Percentiles rank a stretch among this genome's conserved stretches.
These are phyloP conservation scores for Phlyctochytrium bullatum DNA, from an alignment of 192 early-diverging fungal species.

Conservation along the genomic window DNA sequence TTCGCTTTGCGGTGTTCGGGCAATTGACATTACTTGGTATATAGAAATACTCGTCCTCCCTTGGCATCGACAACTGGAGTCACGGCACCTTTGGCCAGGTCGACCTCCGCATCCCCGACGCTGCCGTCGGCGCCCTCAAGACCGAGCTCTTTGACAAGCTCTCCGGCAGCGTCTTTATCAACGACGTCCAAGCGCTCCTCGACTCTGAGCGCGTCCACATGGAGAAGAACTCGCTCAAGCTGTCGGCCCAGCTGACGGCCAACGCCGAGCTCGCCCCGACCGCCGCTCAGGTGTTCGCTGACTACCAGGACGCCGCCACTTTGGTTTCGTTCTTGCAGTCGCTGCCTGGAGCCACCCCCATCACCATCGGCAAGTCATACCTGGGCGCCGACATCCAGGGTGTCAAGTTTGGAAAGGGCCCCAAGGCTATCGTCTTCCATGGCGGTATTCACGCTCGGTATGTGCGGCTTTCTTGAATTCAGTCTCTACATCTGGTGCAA, in stretches of 20 bases:
- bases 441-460: conserved; percentile 60
- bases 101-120: not conserved
- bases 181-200: conserved; percentile 45
- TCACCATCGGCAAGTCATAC: conserved; percentile 36
- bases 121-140: not conserved
- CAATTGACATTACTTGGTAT: no score
- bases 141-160: not conserved
- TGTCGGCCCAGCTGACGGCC: not conserved
- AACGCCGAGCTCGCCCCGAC: not conserved
- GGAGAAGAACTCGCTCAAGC: conserved; percentile 15
- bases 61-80: not conserved
- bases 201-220: conserved; percentile 37
- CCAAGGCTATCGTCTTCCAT: conserved; percentile 29
- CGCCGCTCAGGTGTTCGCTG: conserved; percentile 21
- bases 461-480: no score
- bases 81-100: not conserved
- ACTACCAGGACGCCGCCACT: conserved; percentile 33
- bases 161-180: conserved; percentile 34
- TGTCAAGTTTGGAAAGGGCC: conserved; percentile 34
- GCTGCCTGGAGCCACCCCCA: conserved; percentile 16
- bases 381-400: conserved; percentile 24
- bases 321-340: conserved; percentile 17
- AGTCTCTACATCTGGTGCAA: no score
- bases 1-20: no score
- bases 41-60: not conserved